Conservation (phyloP, 2,329 filamentous ascomycete genomes). For the Graphiopsis chlorocephala region DNA sequence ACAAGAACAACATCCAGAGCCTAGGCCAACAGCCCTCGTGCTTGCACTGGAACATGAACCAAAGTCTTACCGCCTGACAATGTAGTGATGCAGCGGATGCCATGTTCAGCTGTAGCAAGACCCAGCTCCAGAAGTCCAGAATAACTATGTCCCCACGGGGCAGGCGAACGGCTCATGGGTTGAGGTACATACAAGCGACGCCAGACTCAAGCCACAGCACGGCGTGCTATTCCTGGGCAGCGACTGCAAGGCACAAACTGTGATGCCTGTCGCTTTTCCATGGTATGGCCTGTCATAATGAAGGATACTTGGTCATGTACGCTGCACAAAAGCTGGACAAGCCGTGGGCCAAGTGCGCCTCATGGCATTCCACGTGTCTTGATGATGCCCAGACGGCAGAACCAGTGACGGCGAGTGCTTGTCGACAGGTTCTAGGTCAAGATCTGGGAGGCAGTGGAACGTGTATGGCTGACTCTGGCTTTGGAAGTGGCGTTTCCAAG, state of each 20-base stretch:
- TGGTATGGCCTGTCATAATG: background rate
- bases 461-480: background rate
- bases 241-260: background rate
- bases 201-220: background rate
- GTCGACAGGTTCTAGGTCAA: background rate
- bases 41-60: background rate
- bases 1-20: background rate
- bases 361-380: background rate
- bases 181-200: background rate
- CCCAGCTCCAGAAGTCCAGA: background rate
- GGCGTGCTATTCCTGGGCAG: background rate
- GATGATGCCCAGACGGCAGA: background rate
- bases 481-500: background rate
- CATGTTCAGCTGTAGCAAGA: background rate
- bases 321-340: background rate
- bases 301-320: background rate
- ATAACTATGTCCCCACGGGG: background rate
- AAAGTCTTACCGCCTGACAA: background rate
- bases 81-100: background rate
- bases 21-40: background rate
- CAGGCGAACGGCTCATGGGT: background rate
- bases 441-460: conserved; percentile 1
- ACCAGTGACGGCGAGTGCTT: background rate
- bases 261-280: background rate
- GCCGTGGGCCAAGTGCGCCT: conserved; percentile 1